These are phyloP conservation scores for Cruciata laevipes DNA, from an alignment of 257 asterid species.

Conservation along the genomic window DNA sequence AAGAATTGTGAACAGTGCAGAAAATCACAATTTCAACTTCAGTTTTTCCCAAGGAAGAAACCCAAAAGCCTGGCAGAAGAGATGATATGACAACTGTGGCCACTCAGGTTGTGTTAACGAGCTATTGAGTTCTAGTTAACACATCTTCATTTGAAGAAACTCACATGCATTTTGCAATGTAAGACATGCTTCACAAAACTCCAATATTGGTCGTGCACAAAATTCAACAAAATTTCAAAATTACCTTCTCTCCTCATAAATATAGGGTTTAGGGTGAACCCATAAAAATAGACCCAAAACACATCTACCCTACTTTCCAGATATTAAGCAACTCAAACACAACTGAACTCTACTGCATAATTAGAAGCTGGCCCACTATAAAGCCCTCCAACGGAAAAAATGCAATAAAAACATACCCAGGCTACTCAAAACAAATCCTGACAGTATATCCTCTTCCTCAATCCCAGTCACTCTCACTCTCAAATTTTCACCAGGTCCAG, in stretches of 20 bases:
- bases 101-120: not conserved
- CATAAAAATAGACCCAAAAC: not conserved
- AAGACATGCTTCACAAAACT: not conserved
- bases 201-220: not conserved
- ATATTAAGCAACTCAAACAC: not conserved
- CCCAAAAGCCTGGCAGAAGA: not conserved
- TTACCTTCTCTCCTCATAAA: not conserved
- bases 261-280: too few species aligned
- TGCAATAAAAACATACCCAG: slow-evolving; percentile 38
- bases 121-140: not conserved
- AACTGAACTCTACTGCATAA: not conserved
- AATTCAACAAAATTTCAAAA: not conserved
- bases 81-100: not conserved
- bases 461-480: slow-evolving; percentile 83
- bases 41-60: too few species aligned
- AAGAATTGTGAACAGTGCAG: too few species aligned
- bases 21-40: not conserved
- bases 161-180: not conserved
- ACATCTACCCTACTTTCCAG: not conserved
- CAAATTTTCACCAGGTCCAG: slow-evolving; percentile 94
- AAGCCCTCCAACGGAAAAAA: not conserved
- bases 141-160: too few species aligned
- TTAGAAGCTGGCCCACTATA: not conserved
- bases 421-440: slow-evolving; percentile 70
- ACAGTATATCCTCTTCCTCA: slow-evolving; percentile 73